These are phyloP conservation scores for Hypocrella siamensis DNA, from an alignment of 2,329 filamentous ascomycete species.

Conservation along the genomic window DNA sequence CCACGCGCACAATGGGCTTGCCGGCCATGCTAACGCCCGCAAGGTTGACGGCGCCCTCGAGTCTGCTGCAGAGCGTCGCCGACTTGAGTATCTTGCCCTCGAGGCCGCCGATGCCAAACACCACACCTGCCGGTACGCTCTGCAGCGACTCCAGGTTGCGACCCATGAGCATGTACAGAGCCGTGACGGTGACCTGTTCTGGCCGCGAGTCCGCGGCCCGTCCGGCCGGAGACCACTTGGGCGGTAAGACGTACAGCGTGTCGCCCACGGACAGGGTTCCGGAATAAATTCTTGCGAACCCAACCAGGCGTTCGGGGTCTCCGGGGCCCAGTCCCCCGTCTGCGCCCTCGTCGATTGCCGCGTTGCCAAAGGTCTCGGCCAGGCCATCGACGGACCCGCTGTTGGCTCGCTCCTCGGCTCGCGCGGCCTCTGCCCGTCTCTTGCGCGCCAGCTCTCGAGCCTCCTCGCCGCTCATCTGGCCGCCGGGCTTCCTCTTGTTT, in stretches of 20 bases:
- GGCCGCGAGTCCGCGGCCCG: slow-evolving; percentile 59
- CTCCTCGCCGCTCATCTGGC: slow-evolving; percentile 73
- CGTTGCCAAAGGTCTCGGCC: slow-evolving; percentile 42
- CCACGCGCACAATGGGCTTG: slow-evolving; percentile 87
- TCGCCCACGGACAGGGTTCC: slow-evolving; percentile 83
- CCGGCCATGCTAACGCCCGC: slow-evolving; percentile 68
- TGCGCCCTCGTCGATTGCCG: slow-evolving; percentile 38
- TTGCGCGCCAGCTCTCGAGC: slow-evolving; percentile 73
- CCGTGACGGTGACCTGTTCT: slow-evolving; percentile 69
- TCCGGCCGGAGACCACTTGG: slow-evolving; percentile 77
- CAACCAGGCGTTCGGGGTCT: slow-evolving; percentile 77
- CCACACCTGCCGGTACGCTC: slow-evolving; percentile 79
- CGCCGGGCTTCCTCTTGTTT: slow-evolving; percentile 53
- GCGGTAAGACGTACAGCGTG: slow-evolving; percentile 75
- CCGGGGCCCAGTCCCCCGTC: slow-evolving; percentile 34
- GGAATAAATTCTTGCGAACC: slow-evolving; percentile 87
- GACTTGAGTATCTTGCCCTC: slow-evolving; percentile 93
- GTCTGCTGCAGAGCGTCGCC: slow-evolving; percentile 77
- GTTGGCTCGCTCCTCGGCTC: slow-evolving; percentile 42
- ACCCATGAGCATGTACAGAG: slow-evolving; percentile 92
- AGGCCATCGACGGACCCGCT: slow-evolving; percentile 38
- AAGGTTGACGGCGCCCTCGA: slow-evolving; percentile 77
- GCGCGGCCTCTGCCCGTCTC: slow-evolving; percentile 80
- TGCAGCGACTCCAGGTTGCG: slow-evolving; percentile 68
- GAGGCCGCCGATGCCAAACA: slow-evolving; percentile 87